Evolutionary conservation across 108 stramenopile genomes (phyloP).

Genomic region (Cyclotella sp.): DNA sequence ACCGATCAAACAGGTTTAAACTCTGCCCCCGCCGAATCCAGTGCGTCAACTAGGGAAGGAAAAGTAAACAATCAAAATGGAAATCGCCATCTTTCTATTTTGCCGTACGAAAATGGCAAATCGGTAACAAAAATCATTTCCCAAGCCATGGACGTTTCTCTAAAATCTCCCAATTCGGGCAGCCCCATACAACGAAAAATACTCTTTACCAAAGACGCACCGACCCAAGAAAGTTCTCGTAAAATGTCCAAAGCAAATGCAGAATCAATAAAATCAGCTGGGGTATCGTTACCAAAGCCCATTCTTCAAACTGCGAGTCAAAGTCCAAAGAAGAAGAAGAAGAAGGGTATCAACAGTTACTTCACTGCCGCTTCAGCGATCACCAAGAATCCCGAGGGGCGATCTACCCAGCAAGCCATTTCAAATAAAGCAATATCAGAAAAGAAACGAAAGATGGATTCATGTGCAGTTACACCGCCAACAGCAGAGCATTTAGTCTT

Average conservation of each 20-base stretch:
- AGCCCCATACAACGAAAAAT: slow-evolving; percentile 36
- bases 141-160: slow-evolving; percentile 35
- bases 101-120: slow-evolving; percentile 1
- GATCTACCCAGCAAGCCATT: neutral
- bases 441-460: slow-evolving; percentile 18
- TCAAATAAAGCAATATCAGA: neutral
- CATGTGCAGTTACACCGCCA: slow-evolving; percentile 32
- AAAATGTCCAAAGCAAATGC: slow-evolving; percentile 36
- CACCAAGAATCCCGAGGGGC: neutral
- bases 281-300: slow-evolving; percentile 36
- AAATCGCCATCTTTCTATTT: slow-evolving; percentile 24
- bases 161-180: slow-evolving; percentile 11
- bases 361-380: neutral
- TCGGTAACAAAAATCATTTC: slow-evolving; percentile 26
- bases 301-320: slow-evolving; percentile 8
- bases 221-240: slow-evolving; percentile 11
- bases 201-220: slow-evolving; percentile 29
- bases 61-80: neutral
- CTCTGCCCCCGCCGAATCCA: neutral
- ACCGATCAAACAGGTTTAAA: neutral
- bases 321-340: slow-evolving; percentile 13
- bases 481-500: slow-evolving; percentile 24
- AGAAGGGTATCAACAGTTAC: slow-evolving; percentile 16
- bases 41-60: neutral
- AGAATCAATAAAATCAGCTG: slow-evolving; percentile 43